Evolutionary conservation across 2,329 filamentous ascomycete genomes (phyloP), one percentile per base, ranked within the genome.

Genomic region (Colletotrichum echinochloae): DNA sequence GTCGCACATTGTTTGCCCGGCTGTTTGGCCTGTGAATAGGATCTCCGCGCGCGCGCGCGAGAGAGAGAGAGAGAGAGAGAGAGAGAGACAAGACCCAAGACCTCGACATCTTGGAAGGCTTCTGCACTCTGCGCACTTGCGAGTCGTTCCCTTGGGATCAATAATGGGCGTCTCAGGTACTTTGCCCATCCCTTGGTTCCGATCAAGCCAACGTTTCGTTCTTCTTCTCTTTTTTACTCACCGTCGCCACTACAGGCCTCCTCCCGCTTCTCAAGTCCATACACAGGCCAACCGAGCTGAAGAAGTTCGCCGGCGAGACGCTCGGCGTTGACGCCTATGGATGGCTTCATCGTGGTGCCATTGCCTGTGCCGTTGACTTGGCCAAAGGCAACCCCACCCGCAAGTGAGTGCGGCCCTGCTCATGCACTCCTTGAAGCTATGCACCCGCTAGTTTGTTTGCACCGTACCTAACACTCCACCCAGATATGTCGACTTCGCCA

Each of bases 311-410:
- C 16, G 96, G 95, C 61, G 91, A 97, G 81, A 97, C 92, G 1
- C 88, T 99, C 56, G 97, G 93, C n/a, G 91, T 99, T 44, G 96
- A 99, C 81, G 95, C 93, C 67, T 99, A 99, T 86, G 96, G 95
- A 79, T 99, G 97, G 96, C 90, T 99, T 65, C 96, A 99, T 81
- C 92, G 96, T 75, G 97, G 95, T 64, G 94, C 94, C 56, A 91
- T 97, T 74, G 89, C 93, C 60, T 98, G 95, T 83, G 94, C 95
- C 73, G 90, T 96, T 76, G 96, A 98, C 77, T 88, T 99, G 73
- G 96, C 94, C 44, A 88, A 95, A 76, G 94, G 90, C 76, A 96
- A 94, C 79, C 94, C 94, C 18, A 98, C 95, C 0, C 91, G 89
- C 64, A 97, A 94, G 93, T 97, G 85, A 78, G 88, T 82, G 88